Percentiles rank a stretch among this genome's conserved stretches.
Evolutionary conservation across 768 basidiomycete species (phyloP).

Genomic region (Strobilomyces confusus): DNA sequence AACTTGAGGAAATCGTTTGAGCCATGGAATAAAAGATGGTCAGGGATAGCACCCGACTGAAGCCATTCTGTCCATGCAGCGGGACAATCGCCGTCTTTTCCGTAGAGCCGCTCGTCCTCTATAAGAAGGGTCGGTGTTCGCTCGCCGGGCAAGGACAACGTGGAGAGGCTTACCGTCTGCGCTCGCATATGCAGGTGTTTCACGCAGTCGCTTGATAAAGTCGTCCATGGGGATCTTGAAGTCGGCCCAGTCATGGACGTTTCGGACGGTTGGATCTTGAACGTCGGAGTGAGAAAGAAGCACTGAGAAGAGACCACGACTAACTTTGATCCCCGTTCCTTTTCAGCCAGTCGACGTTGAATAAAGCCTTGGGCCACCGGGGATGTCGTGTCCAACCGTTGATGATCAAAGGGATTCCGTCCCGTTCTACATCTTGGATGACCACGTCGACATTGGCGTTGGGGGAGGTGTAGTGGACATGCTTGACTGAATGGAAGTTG

Average conservation of each 20-base stretch:
- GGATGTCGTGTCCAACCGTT: slow-evolving; percentile 52
- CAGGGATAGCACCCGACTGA: slow-evolving; percentile 45
- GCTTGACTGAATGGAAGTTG: slow-evolving; percentile 42
- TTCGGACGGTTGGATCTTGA: slow-evolving; percentile 57
- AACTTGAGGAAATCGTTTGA: slow-evolving; percentile 54
- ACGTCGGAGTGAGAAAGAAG: slow-evolving; percentile 5
- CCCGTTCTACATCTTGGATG: slow-evolving; percentile 44
- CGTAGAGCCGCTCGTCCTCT: slow-evolving; percentile 67
- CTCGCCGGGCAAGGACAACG: not conserved
- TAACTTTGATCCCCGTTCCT: slow-evolving; percentile 31
- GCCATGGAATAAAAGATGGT: slow-evolving; percentile 47
- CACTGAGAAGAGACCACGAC: not conserved
- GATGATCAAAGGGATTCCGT: slow-evolving; percentile 62
- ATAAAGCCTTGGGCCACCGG: slow-evolving; percentile 52
- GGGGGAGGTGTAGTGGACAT: slow-evolving; percentile 31
- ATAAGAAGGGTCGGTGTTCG: not conserved
- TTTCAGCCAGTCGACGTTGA: slow-evolving; percentile 53
- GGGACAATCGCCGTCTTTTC: slow-evolving; percentile 76
- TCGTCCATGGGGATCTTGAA: slow-evolving; percentile 45
- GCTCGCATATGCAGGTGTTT: slow-evolving; percentile 31
- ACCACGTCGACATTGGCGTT: slow-evolving; percentile 26
- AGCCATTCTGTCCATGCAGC: slow-evolving; percentile 63
- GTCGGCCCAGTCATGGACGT: slow-evolving; percentile 59
- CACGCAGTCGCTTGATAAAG: slow-evolving; percentile 47
- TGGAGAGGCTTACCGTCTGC: slow-evolving; percentile 35